Evolutionary conservation across 768 basidiomycete genomes (phyloP), one percentile per base, ranked within the genome.

Genomic region (Termitomyces sp.): DNA sequence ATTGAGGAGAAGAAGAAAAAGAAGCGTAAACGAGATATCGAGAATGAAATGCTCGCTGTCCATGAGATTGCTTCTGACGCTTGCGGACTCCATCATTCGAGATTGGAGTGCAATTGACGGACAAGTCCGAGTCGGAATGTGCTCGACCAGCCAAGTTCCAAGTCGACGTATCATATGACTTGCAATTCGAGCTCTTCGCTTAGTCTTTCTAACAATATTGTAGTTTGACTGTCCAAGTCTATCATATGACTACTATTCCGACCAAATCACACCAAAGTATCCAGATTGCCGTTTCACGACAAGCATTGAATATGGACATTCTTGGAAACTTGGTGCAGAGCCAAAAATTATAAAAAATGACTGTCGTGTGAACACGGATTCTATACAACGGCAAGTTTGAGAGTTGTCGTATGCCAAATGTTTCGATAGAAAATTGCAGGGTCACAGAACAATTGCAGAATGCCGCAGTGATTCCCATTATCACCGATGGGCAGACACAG

Each of bases 21-120:
- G 70, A 79, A 77, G 64, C 74, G 73, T 32, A 79, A 79, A 61
- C 72, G 72, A 10, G 71, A 78, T 32, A 68, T 66, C 18, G 73
- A 63, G 43, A 62, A 64, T 4, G 68, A 67, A 12, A 63, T 53
- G 26, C 56, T 46, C 12, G 53, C n/a, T n/a, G n/a, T n/a, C n/a
- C n/a, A n/a, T n/a, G n/a, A n/a, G n/a, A n/a, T 20, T 42, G 22
- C 10, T 13, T 43, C 13, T 42, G 20, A 10, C 20, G 40, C 2
- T 5, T 14, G 42, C 13, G 24, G 42, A 24, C 42, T n/a, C n/a
- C n/a, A n/a, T n/a, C n/a, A n/a, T n/a, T n/a, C n/a, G n/a, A n/a
- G n/a, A n/a, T n/a, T n/a, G n/a, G n/a, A n/a, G n/a, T n/a, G n/a
- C n/a, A n/a, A n/a, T 14, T 26, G 47, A 20, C 47, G 47, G 32